Conservation (phyloP, 2,329 filamentous ascomycete genomes). For the Talaromyces sp. region DNA sequence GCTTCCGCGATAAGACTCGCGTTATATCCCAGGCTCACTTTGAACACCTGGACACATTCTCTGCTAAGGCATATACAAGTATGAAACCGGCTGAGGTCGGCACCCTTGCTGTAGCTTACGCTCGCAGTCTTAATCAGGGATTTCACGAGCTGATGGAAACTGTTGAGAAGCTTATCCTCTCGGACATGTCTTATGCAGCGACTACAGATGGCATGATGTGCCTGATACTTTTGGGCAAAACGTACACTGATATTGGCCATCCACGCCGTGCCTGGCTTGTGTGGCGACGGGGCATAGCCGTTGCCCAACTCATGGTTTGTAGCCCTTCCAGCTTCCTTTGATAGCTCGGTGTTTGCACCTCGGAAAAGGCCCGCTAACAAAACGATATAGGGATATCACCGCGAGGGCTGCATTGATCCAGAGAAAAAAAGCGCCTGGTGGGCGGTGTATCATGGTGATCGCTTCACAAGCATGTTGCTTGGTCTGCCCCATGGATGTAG, state of each 20-base stretch:
- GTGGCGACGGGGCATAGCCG: neutral
- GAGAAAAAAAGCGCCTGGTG: neutral
- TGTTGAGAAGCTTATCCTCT: neutral
- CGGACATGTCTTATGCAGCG: neutral
- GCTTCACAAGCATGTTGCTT: conserved; percentile 1
- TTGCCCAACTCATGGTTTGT: neutral
- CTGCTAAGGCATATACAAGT: neutral
- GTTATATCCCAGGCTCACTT: conserved; percentile 2
- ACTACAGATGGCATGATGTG: neutral
- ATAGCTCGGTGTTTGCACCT: no score
- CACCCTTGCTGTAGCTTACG: neutral
- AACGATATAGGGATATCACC: neutral
- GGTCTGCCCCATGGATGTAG: conserved; percentile 1
- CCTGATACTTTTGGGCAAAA: conserved; percentile 2
- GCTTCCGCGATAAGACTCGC: conserved; percentile 1
- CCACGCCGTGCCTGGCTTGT: neutral
- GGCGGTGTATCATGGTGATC: conserved; percentile 2
- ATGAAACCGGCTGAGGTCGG: neutral
- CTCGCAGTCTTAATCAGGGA: neutral
- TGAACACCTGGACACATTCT: neutral
- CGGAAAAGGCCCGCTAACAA: neutral
- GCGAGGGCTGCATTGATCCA: neutral
- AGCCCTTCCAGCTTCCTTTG: neutral
- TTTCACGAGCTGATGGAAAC: neutral
- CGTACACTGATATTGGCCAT: conserved; percentile 2